Evolutionary conservation across 2,329 filamentous ascomycete genomes (phyloP).

Genomic region (Beauveria sp.): DNA sequence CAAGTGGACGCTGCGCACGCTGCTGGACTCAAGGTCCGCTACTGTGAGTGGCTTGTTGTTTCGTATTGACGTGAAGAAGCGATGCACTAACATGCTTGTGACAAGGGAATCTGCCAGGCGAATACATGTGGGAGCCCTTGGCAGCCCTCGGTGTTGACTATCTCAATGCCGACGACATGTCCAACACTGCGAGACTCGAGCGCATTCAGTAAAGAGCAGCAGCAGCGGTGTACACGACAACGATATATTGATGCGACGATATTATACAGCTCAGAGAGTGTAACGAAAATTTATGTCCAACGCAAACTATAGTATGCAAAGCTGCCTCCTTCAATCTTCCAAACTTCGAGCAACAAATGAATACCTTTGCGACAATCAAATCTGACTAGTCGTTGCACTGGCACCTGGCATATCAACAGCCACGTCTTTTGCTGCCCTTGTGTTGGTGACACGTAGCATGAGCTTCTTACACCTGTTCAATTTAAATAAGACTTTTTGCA

Average conservation of each 20-base stretch:
- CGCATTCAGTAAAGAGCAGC: neutral
- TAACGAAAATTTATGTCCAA: neutral
- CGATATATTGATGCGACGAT: neutral
- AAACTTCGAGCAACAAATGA: neutral
- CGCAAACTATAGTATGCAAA: neutral
- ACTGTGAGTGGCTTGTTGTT: slow-evolving; percentile 9
- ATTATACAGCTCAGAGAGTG: neutral
- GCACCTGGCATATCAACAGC: neutral
- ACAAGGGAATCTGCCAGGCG: slow-evolving; percentile 12
- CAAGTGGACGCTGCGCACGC: slow-evolving; percentile 13
- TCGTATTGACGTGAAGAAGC: no score
- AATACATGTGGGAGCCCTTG: slow-evolving; percentile 15
- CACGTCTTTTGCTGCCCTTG: neutral
- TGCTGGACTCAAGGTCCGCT: slow-evolving; percentile 14
- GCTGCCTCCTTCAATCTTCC: neutral
- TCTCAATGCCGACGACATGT: slow-evolving; percentile 15
- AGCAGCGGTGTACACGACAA: neutral
- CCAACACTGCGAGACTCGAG: slow-evolving; percentile 12
- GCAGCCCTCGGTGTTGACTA: slow-evolving; percentile 13
- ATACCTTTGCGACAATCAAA: no score
- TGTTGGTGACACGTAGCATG: slow-evolving; percentile 2
- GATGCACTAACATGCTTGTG: neutral
- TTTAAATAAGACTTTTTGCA: neutral
- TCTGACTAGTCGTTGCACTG: neutral
- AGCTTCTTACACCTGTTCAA: neutral